A percentile compares a stretch with the other conserved stretches of the same genome.
Conservation (phyloP, 768 basidiomycete genomes). For the Phylloporus scabripes region DNA sequence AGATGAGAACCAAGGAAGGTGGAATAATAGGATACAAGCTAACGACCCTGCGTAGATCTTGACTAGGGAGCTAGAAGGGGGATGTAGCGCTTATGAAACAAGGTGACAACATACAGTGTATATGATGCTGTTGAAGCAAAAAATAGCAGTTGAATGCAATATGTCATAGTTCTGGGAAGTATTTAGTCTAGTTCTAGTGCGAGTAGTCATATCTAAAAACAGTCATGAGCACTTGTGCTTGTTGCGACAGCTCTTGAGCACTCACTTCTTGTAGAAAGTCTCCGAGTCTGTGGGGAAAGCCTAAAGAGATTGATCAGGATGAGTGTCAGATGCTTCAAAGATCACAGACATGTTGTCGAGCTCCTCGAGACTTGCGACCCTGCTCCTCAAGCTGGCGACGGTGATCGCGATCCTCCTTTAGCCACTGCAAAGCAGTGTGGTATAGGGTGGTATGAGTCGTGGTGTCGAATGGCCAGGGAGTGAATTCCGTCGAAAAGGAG, state of each 20-base stretch:
- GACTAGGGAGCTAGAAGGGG: neutral
- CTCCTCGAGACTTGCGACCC: constrained; percentile 57
- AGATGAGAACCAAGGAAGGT: neutral
- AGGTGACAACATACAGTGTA: neutral
- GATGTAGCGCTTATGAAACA: constrained; percentile 6
- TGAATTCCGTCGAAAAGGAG: constrained; percentile 57
- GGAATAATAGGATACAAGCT: neutral
- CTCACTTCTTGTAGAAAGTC: constrained; percentile 80
- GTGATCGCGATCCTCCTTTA: constrained; percentile 73
- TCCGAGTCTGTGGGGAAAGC: constrained; percentile 69
- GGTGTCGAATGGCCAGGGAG: constrained; percentile 59
- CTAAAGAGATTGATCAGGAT: constrained; percentile 30
- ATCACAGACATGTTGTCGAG: constrained; percentile 48
- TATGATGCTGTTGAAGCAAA: constrained; percentile 12
- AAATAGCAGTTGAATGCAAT: constrained; percentile 10
- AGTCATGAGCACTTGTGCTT: constrained; percentile 3
- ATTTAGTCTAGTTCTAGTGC: constrained; percentile 28
- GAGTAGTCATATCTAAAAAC: constrained; percentile 46
- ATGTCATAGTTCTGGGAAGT: neutral
- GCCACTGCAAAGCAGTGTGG: constrained; percentile 76
- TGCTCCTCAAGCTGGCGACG: constrained; percentile 53
- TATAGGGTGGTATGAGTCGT: constrained; percentile 44
- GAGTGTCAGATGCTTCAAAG: neutral
- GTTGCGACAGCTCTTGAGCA: neutral
- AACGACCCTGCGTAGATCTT: neutral